A percentile compares a stretch with the other conserved stretches of the same genome.
These are phyloP conservation scores for Talaromyces adpressus DNA, from an alignment of 495 filamentous ascomycete genomes.

Conservation along the genomic window DNA sequence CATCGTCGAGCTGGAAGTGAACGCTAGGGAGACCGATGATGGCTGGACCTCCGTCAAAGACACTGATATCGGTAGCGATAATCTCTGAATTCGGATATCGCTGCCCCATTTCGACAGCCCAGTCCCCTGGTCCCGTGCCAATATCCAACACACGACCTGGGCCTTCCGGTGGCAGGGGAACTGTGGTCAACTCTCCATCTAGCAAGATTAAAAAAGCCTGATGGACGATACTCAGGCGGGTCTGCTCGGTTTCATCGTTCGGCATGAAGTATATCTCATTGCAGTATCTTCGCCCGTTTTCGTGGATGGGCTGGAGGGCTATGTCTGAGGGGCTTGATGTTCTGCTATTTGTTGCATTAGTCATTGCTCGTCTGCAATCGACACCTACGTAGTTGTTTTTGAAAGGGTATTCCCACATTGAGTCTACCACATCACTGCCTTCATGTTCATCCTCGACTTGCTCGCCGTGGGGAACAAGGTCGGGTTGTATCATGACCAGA, in stretches of 20 bases:
- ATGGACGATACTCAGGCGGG: conserved; percentile 59
- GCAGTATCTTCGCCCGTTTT: conserved; percentile 65
- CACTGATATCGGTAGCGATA: conserved; percentile 60
- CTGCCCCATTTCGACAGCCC: conserved; percentile 68
- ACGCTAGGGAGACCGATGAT: conserved; percentile 54
- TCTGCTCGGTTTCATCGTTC: conserved; percentile 67
- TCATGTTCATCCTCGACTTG: background rate
- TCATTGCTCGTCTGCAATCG: conserved; percentile 12
- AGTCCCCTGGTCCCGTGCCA: conserved; percentile 64
- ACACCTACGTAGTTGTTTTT: too few species aligned
- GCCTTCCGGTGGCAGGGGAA: conserved; percentile 43
- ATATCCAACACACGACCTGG: conserved; percentile 57
- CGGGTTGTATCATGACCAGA: background rate
- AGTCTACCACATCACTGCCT: background rate
- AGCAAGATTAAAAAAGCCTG: conserved; percentile 58
- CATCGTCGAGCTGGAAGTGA: conserved; percentile 65
- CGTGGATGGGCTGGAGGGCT: conserved; percentile 50
- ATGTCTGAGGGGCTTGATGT: conserved; percentile 46
- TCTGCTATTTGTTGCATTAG: conserved; percentile 26
- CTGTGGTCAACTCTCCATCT: conserved; percentile 51
- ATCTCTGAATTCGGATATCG: conserved; percentile 55
- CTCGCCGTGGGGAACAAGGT: background rate
- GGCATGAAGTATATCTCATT: conserved; percentile 65
- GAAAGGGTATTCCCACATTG: conserved; percentile 3
- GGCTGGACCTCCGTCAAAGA: conserved; percentile 36